Evolutionary conservation across 306 rosid genomes (phyloP).

Genomic region (Inga leiocalycina): DNA sequence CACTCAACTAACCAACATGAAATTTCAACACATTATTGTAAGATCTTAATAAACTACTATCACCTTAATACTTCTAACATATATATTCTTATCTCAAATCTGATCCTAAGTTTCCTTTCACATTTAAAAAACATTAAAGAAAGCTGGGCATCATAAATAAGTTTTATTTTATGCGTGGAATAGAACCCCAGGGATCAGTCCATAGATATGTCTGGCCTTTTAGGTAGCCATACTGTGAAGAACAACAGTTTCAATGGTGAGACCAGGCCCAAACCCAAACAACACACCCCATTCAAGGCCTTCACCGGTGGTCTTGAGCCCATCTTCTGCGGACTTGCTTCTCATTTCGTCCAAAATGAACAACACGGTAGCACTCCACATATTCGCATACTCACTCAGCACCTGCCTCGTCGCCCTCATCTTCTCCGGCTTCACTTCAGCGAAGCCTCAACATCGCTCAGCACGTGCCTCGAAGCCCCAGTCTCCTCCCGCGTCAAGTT

Average conservation of each 20-base stretch:
- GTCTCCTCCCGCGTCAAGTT: not conserved
- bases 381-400: not conserved
- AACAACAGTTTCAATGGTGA: not conserved
- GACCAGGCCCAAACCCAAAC: not conserved
- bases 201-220: too few relatives aligned
- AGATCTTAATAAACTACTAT: too few relatives aligned
- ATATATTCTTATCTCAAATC: too few relatives aligned
- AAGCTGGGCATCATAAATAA: too few relatives aligned
- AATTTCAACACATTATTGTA: too few relatives aligned
- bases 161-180: too few relatives aligned
- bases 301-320: not conserved
- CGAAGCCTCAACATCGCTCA: not conserved
- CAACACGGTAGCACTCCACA: not conserved
- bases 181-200: too few relatives aligned
- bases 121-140: too few relatives aligned
- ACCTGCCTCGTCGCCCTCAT: not conserved
- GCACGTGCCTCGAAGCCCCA: not conserved
- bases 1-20: too few relatives aligned
- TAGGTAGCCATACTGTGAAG: not conserved
- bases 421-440: not conserved
- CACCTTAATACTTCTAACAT: too few relatives aligned
- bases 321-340: not conserved
- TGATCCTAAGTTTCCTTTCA: too few relatives aligned
- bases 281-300: constrained; percentile 3
- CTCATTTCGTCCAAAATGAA: constrained; percentile 3